Evolutionary conservation across 768 basidiomycete species (phyloP).

Genomic region (Termitomyces sp.): DNA sequence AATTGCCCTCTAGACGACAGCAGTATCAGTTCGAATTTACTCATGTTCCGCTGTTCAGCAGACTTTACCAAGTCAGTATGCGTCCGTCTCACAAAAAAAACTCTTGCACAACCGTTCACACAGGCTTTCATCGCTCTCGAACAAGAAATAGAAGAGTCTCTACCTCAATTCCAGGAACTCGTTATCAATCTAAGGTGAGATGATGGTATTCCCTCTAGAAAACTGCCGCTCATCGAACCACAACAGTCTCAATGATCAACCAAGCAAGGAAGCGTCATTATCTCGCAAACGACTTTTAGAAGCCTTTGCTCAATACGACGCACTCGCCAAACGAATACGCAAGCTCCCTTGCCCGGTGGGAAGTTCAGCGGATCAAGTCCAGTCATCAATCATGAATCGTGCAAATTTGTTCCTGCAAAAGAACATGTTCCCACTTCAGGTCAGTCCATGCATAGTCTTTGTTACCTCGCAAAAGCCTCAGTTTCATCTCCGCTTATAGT

Average conservation of each 20-base stretch:
- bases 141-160: conserved; percentile 81
- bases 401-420: conserved; percentile 82
- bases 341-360: conserved; percentile 59
- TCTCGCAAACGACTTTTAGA: conserved; percentile 81
- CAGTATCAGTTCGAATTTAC: conserved; percentile 69
- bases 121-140: conserved; percentile 74
- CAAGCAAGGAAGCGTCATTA: conserved; percentile 60
- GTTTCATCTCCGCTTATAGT: conserved; percentile 23
- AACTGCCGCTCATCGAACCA: not conserved
- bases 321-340: conserved; percentile 79
- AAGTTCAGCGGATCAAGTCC: conserved; percentile 79
- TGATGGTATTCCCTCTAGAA: not conserved
- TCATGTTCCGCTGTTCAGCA: conserved; percentile 55
- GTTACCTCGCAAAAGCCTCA: not conserved
- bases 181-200: conserved; percentile 61
- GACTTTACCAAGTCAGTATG: conserved; percentile 61
- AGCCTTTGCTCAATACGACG: conserved; percentile 86
- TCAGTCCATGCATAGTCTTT: conserved; percentile 18
- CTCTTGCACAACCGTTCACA: not conserved
- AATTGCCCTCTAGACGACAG: conserved; percentile 49
- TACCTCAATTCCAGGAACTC: conserved; percentile 88
- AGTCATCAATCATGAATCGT: conserved; percentile 71
- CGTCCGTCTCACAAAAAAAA: not conserved
- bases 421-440: conserved; percentile 86
- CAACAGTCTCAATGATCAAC: conserved; percentile 38